Conservation (phyloP, 2,329 filamentous ascomycete species). For the Aureobasidium sp. region DNA sequence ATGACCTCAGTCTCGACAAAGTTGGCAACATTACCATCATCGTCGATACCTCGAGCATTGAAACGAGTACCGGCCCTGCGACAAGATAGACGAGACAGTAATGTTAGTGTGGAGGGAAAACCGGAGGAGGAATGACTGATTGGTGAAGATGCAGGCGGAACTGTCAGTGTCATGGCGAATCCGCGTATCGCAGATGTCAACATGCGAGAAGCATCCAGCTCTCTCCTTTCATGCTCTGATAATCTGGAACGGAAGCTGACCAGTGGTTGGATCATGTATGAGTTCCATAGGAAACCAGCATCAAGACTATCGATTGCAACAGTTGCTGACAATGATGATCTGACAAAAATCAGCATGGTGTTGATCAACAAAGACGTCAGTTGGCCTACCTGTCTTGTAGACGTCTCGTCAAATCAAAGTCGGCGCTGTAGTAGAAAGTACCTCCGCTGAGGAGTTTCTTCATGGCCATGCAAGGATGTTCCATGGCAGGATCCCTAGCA, state of each 20-base stretch:
- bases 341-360: background rate
- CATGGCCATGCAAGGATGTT: constrained; percentile 83
- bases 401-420: constrained; percentile 92
- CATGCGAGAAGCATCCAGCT: constrained; percentile 78
- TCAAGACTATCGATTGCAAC: constrained; percentile 92
- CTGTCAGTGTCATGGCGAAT: constrained; percentile 78
- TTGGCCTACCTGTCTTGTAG: constrained; percentile 67
- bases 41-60: constrained; percentile 94
- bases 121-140: constrained; percentile 57
- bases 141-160: constrained; percentile 68
- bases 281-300: constrained; percentile 92
- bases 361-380: background rate
- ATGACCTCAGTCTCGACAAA: constrained; percentile 97
- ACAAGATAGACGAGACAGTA: constrained; percentile 88
- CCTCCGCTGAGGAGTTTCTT: constrained; percentile 89
- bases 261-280: constrained; percentile 92
- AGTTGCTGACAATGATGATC: constrained; percentile 40
- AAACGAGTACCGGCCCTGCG: constrained; percentile 87
- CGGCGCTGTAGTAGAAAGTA: constrained; percentile 96
- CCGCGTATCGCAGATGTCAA: constrained; percentile 90
- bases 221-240: constrained; percentile 61
- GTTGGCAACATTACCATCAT: constrained; percentile 94
- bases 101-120: constrained; percentile 71
- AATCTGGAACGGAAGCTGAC: constrained; percentile 81
- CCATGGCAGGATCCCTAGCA: constrained; percentile 60